A percentile compares a stretch with the other conserved stretches of the same genome.
phyloP scores from a whole-genome alignment of 495 filamentous ascomycete genomes.

The Amphirosellinia nigrospora region DNA sequence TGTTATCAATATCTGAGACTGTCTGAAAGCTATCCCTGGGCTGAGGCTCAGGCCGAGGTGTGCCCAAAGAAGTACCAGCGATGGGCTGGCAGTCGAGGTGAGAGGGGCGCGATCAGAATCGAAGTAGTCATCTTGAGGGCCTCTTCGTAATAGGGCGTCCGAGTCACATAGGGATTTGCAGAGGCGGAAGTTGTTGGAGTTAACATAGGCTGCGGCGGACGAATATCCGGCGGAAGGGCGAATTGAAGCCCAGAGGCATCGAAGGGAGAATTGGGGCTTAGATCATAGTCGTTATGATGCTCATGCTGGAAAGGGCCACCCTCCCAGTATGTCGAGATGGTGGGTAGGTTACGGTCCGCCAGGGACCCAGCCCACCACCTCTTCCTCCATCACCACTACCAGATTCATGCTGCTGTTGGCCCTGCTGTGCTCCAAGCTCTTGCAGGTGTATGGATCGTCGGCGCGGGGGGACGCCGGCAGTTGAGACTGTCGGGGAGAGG shows the following conservation, averaged over 20 bases:
- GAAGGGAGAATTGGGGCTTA: conserved; percentile 47
- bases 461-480: conserved; percentile 44
- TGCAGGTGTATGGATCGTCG: conserved; percentile 83
- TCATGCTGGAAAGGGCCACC: conserved; percentile 41
- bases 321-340: conserved; percentile 56
- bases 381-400: conserved; percentile 23
- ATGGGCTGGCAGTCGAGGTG: conserved; percentile 70
- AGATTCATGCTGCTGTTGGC: conserved; percentile 47
- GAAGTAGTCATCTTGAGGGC: conserved; percentile 62
- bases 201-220: conserved; percentile 26
- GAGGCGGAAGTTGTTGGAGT: conserved; percentile 35
- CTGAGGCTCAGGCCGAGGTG: conserved; percentile 59
- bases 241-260: conserved; percentile 55
- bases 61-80: conserved; percentile 56
- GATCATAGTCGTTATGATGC: conserved; percentile 37
- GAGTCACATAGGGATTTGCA: conserved; percentile 46
- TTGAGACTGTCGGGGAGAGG: conserved; percentile 41
- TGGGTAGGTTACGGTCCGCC: conserved; percentile 45
- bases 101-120: conserved; percentile 75
- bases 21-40: conserved; percentile 70
- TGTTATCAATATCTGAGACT: conserved; percentile 54
- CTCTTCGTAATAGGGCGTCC: conserved; percentile 58
- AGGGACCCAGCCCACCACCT: conserved; percentile 31
- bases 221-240: conserved; percentile 55
- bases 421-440: conserved; percentile 71